Evolutionary conservation across 495 filamentous ascomycete species (phyloP).

Genomic region (Neurospora tetraspora): DNA sequence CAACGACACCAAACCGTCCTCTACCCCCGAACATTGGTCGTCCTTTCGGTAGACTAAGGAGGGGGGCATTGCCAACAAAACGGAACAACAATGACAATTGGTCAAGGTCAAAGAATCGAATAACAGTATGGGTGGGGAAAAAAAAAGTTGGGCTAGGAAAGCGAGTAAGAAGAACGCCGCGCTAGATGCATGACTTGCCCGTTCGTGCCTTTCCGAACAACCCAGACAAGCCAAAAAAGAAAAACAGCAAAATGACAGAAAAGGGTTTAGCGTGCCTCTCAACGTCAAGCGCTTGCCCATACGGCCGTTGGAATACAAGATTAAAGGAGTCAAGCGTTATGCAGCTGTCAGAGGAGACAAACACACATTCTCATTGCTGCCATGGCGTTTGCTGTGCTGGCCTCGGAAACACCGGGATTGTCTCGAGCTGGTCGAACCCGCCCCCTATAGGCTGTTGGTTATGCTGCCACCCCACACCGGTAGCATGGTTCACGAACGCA

Average conservation of each 20-base stretch:
- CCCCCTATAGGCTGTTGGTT: slow-evolving; percentile 73
- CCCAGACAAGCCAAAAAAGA: neutral
- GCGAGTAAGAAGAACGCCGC: slow-evolving; percentile 11
- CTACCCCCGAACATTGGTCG: neutral
- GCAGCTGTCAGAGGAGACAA: neutral
- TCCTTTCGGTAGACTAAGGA: neutral
- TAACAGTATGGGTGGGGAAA: too few species aligned
- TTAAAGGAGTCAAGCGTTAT: neutral
- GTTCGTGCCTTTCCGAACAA: neutral
- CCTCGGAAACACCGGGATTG: slow-evolving; percentile 78
- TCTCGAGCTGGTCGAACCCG: slow-evolving; percentile 70
- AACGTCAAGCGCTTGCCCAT: neutral
- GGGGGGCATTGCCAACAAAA: neutral
- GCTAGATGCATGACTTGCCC: slow-evolving; percentile 12
- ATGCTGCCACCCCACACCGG: slow-evolving; percentile 78
- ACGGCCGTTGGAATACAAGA: neutral
- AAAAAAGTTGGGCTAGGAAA: neutral
- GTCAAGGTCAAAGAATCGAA: neutral
- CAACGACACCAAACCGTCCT: neutral
- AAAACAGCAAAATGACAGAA: neutral
- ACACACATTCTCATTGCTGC: slow-evolving; percentile 31
- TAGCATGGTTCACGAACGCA: slow-evolving; percentile 76
- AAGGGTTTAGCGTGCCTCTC: neutral
- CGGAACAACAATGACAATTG: neutral
- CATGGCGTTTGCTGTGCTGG: slow-evolving; percentile 49